Evolutionary conservation across 164 flowering plant genomes (phyloP).

Genomic region (Magnolia changhungtana): DNA sequence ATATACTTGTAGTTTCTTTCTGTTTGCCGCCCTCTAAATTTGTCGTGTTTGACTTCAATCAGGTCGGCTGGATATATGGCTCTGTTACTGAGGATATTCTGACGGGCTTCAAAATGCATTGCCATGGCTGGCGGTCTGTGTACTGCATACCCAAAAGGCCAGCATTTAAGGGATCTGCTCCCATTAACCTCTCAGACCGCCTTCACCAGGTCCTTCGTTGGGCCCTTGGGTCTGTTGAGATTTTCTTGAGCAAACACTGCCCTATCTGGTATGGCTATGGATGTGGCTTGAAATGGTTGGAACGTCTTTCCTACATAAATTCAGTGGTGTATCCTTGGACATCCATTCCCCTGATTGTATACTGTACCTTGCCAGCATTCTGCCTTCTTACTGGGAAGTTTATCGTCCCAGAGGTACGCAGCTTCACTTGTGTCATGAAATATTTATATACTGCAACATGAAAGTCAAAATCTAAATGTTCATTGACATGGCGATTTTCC

Average conservation of each 20-base stretch:
- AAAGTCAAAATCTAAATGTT: no score
- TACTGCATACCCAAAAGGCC: constrained; percentile 28
- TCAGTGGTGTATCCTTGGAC: constrained; percentile 25
- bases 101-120: constrained; percentile 33
- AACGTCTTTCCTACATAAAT: constrained; percentile 29
- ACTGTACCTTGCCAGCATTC: constrained; percentile 23
- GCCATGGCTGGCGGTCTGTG: constrained; percentile 32
- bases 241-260: constrained; percentile 24
- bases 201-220: constrained; percentile 29
- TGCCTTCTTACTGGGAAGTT: constrained; percentile 24
- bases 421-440: background rate
- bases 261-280: constrained; percentile 23
- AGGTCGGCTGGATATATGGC: constrained; percentile 35
- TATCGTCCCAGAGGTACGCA: constrained; percentile 23
- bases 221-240: constrained; percentile 34
- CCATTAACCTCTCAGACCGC: constrained; percentile 33
- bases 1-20: background rate
- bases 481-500: no score
- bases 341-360: constrained; percentile 17
- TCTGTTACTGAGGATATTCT: constrained; percentile 33
- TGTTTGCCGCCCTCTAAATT: background rate
- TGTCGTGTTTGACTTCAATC: background rate
- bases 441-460: background rate
- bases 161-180: constrained; percentile 30
- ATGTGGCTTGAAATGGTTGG: constrained; percentile 28